A percentile compares a stretch with the other conserved stretches of the same genome.
These are phyloP conservation scores for Starmerella asiatica DNA, from an alignment of 805 yeast species.

Conservation along the genomic window DNA sequence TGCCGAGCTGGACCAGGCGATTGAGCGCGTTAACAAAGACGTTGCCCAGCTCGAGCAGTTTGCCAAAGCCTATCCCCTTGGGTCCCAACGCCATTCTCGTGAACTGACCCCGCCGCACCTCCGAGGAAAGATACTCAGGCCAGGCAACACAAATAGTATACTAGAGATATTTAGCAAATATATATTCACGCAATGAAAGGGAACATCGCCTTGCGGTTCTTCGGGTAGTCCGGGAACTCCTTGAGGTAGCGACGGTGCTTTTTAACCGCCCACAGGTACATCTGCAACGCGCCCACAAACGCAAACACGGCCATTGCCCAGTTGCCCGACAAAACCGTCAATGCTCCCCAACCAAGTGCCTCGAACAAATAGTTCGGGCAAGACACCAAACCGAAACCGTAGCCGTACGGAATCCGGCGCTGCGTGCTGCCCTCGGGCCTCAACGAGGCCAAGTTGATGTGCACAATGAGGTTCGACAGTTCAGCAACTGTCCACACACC, in stretches of 20 bases:
- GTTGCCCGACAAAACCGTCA: slow-evolving; percentile 61
- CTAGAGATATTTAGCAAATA: background rate
- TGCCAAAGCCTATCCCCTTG: too few relatives aligned
- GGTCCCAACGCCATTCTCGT: too few relatives aligned
- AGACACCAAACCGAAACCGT: slow-evolving; percentile 66
- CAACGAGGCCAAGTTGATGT: slow-evolving; percentile 44
- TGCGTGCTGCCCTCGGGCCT: slow-evolving; percentile 44
- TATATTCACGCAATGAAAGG: slow-evolving; percentile 49
- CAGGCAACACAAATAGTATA: background rate
- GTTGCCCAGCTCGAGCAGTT: too few relatives aligned
- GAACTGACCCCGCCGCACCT: too few relatives aligned
- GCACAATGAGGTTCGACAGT: slow-evolving; percentile 58
- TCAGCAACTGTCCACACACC: slow-evolving; percentile 39
- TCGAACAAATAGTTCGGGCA: slow-evolving; percentile 94
- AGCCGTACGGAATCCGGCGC: slow-evolving; percentile 67
- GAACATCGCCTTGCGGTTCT: slow-evolving; percentile 60
- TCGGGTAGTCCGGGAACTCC: slow-evolving; percentile 70
- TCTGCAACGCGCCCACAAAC: slow-evolving; percentile 59
- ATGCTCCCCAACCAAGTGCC: slow-evolving; percentile 56
- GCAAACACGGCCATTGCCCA: slow-evolving; percentile 63
- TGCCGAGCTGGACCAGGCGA: background rate
- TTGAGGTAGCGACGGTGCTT: slow-evolving; percentile 58
- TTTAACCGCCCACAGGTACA: slow-evolving; percentile 85
- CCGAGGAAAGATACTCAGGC: background rate
- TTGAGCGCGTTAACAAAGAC: background rate